Evolutionary conservation across 306 rosid genomes (phyloP).

Genomic region (Acmispon strigosus): DNA sequence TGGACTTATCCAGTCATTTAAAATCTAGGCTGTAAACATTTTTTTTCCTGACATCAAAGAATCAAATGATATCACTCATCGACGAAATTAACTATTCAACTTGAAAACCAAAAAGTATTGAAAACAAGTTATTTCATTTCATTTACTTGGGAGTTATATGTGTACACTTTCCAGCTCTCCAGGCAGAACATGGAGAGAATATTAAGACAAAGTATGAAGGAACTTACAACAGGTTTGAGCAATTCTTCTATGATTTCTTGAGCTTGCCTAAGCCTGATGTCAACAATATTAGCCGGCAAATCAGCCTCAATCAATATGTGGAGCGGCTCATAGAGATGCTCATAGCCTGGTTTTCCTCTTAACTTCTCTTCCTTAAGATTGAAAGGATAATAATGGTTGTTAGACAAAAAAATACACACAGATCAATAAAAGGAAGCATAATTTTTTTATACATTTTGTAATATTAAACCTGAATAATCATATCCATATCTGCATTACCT

Average conservation of each 20-base stretch:
- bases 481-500: constrained; percentile 35
- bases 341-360: constrained; percentile 95
- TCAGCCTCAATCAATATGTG: constrained; percentile 96
- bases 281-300: constrained; percentile 82
- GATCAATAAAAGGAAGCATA: not conserved
- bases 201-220: constrained; percentile 15
- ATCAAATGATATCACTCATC: not conserved
- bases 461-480: constrained; percentile 8
- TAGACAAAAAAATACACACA: not conserved
- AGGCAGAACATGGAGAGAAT: not conserved
- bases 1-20: not conserved
- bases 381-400: not conserved
- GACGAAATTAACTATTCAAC: not conserved
- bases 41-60: constrained; percentile 5
- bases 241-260: constrained; percentile 94
- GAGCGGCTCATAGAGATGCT: constrained; percentile 90
- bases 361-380: constrained; percentile 81
- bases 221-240: constrained; percentile 92
- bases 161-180: not conserved
- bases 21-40: not conserved
- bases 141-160: not conserved
- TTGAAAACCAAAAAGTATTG: not conserved
- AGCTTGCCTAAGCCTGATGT: constrained; percentile 86
- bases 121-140: not conserved
- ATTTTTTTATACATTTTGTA: not conserved